Evolutionary conservation across 345 rosid species (phyloP).

Genomic region (Linum trigynum): DNA sequence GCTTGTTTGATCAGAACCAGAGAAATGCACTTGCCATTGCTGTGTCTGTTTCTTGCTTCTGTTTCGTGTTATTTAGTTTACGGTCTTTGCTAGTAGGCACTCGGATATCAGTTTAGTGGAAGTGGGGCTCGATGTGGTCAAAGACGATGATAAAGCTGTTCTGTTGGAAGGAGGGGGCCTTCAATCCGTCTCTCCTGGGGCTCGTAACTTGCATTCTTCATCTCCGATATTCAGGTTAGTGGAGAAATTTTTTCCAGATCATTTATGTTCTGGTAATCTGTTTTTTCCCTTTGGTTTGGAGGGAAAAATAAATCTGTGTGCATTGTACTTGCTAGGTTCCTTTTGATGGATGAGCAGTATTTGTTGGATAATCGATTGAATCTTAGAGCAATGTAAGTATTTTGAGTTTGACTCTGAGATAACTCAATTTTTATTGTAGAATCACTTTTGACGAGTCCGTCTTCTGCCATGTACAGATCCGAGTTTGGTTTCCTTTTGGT

Average conservation of each 20-base stretch:
- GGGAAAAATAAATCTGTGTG: too few species aligned
- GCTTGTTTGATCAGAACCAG: neutral
- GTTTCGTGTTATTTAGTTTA: constrained; percentile 5
- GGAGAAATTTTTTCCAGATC: neutral
- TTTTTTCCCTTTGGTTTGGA: too few species aligned
- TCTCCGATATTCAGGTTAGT: constrained; percentile 64
- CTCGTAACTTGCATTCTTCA: constrained; percentile 30
- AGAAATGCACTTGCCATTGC: neutral
- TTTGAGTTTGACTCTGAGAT: neutral
- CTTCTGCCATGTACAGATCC: constrained; percentile 37
- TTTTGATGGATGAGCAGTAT: constrained; percentile 76
- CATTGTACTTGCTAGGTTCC: constrained; percentile 39
- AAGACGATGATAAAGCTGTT: constrained; percentile 74
- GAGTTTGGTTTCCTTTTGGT: constrained; percentile 59
- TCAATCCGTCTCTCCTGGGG: constrained; percentile 73
- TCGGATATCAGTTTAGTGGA: constrained; percentile 75
- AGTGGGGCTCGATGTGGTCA: constrained; percentile 37
- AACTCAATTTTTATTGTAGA: neutral
- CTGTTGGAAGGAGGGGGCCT: constrained; percentile 79
- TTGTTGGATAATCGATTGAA: constrained; percentile 69
- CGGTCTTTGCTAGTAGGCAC: constrained; percentile 43
- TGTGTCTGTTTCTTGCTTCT: neutral
- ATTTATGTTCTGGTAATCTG: neutral
- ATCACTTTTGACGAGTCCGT: neutral
- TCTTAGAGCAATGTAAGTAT: constrained; percentile 81